Percentiles rank a stretch among this genome's conserved stretches.
Conservation (phyloP, 2,329 filamentous ascomycete genomes). For the Colletotrichum tropicale region DNA sequence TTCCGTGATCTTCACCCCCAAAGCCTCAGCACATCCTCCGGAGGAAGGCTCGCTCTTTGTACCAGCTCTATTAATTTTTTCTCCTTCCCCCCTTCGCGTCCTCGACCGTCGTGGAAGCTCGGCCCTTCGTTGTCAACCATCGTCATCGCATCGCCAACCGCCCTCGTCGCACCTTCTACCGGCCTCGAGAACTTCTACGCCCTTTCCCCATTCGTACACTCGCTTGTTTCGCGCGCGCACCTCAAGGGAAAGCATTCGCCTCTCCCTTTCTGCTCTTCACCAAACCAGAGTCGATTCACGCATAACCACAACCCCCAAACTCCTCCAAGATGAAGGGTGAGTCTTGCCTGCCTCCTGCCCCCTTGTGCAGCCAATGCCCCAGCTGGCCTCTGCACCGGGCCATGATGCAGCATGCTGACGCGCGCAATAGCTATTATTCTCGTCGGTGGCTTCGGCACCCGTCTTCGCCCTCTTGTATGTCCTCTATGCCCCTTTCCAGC, state of each 20-base stretch:
- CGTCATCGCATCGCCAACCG: not conserved
- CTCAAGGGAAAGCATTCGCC: not conserved
- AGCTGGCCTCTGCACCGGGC: not conserved
- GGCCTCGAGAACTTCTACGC: not conserved
- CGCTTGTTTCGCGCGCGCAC: conserved; percentile 12
- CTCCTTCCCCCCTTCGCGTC: not conserved
- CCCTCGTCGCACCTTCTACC: not conserved
- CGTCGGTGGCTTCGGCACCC: conserved; percentile 98
- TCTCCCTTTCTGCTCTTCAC: not conserved
- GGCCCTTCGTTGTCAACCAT: not conserved
- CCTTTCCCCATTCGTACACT: conserved; percentile 9
- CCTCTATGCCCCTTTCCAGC: not conserved
- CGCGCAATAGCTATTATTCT: conserved; percentile 84
- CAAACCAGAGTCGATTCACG: not conserved
- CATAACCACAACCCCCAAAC: not conserved
- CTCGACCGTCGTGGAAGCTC: not conserved
- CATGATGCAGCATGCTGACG: conserved; percentile 5
- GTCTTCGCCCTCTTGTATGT: conserved; percentile 91
- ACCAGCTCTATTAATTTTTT: conserved; percentile 1
- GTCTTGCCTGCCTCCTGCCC: not conserved
- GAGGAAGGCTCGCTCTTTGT: not conserved
- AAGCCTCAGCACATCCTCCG: not conserved
- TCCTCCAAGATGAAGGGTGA: conserved; percentile 21
- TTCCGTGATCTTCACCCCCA: not conserved
- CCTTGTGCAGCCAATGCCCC: not conserved